Percentiles rank a stretch among this genome's conserved stretches.
These are phyloP conservation scores for Cryptosporidium canis DNA, from an alignment of 169 alveolate genomes.

Conservation along the genomic window DNA sequence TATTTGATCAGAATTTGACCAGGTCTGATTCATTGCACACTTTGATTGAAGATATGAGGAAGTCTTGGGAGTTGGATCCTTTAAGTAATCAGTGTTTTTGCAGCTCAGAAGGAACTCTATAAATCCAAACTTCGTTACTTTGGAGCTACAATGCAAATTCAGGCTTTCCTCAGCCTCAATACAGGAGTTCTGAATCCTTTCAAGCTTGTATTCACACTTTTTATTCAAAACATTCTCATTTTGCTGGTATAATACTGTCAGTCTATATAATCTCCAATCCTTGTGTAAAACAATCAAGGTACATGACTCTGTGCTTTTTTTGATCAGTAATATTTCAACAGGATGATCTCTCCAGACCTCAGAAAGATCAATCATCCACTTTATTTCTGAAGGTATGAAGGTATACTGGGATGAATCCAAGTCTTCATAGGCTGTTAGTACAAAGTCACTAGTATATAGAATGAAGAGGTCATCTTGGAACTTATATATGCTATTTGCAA, in stretches of 20 bases:
- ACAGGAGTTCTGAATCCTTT: background rate
- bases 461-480: background rate
- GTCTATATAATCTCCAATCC: conserved; percentile 2
- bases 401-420: background rate
- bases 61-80: background rate
- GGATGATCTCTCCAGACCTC: conserved; percentile 34
- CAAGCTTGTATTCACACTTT: conserved; percentile 12
- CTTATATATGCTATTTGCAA: background rate
- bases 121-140: conserved; percentile 4
- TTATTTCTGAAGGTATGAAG: background rate
- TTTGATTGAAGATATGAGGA: background rate
- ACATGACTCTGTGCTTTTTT: background rate
- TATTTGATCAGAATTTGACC: background rate
- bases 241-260: conserved; percentile 14
- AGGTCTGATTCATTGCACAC: background rate
- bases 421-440: conserved; percentile 12
- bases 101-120: background rate
- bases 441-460: conserved; percentile 13
- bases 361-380: conserved; percentile 57
- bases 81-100: background rate
- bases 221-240: conserved; percentile 2
- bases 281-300: background rate
- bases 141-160: background rate
- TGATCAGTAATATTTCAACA: conserved; percentile 21
- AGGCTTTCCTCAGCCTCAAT: background rate